A percentile compares a stretch with the other conserved stretches of the same genome.
Evolutionary conservation across 306 rosid genomes (phyloP).

Genomic region (Coriaria nepalensis): DNA sequence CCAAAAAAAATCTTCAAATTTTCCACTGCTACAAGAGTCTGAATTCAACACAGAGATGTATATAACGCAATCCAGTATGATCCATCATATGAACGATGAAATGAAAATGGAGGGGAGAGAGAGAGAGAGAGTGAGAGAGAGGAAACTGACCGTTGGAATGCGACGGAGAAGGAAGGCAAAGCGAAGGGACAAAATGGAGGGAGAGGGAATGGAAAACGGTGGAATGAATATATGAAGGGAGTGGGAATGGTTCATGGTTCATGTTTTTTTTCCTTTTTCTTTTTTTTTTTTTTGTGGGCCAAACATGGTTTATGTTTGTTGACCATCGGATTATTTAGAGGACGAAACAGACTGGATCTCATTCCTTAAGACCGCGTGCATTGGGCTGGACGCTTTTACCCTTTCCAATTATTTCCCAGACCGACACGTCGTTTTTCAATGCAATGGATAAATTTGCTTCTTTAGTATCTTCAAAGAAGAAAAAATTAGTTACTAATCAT

Average conservation of each 20-base stretch:
- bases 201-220: conserved; percentile 18
- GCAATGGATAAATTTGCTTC: no score
- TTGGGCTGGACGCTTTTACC: conserved; percentile 9
- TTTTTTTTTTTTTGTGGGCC: no score
- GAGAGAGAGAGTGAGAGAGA: conserved; percentile 19
- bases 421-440: no score
- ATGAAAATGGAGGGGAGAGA: conserved; percentile 1
- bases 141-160: conserved; percentile 6
- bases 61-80: neutral
- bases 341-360: conserved; percentile 5
- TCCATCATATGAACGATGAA: neutral
- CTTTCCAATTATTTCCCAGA: neutral
- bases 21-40: no score
- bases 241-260: conserved; percentile 10
- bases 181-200: conserved; percentile 9
- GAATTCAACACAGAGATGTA: no score
- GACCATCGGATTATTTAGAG: conserved; percentile 37
- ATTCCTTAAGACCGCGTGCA: conserved; percentile 17
- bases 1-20: no score
- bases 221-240: conserved; percentile 23
- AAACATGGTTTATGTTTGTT: conserved; percentile 14
- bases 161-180: neutral
- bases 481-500: no score
- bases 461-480: no score
- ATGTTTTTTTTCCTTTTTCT: no score